These are phyloP conservation scores for Populus hybrid DNA, from an alignment of 441 rosid species.

Conservation along the genomic window DNA sequence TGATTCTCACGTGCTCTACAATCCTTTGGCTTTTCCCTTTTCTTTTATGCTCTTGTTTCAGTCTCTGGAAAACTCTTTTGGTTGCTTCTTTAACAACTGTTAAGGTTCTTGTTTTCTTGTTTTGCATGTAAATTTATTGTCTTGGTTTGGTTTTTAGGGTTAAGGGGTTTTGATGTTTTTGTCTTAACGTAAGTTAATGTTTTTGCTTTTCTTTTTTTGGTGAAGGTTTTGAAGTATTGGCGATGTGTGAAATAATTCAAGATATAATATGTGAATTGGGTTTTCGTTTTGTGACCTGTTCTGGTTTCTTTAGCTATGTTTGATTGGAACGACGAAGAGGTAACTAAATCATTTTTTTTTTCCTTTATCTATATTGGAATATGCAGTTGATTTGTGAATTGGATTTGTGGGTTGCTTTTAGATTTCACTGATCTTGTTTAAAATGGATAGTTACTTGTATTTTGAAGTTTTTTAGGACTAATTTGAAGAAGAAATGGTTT, in stretches of 20 bases:
- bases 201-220: neutral
- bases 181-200: neutral
- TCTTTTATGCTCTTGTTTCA: neutral
- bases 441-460: neutral
- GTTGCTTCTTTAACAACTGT: neutral
- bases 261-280: constrained; percentile 20
- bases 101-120: neutral
- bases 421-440: neutral
- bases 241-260: constrained; percentile 52
- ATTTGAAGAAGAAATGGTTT: neutral
- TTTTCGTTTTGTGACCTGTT: constrained; percentile 10
- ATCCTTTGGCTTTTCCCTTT: constrained; percentile 9
- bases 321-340: constrained; percentile 99
- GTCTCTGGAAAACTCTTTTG: neutral
- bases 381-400: neutral
- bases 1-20: constrained; percentile 27
- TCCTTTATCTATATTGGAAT: neutral
- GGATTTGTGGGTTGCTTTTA: neutral
- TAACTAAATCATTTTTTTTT: constrained; percentile 12
- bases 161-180: neutral
- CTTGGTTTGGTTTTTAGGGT: neutral
- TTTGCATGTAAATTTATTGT: neutral
- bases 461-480: neutral
- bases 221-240: constrained; percentile 26
- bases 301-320: constrained; percentile 60